Conservation (phyloP, 371 early-diverging fungal genomes). For the Mucor sp. region DNA sequence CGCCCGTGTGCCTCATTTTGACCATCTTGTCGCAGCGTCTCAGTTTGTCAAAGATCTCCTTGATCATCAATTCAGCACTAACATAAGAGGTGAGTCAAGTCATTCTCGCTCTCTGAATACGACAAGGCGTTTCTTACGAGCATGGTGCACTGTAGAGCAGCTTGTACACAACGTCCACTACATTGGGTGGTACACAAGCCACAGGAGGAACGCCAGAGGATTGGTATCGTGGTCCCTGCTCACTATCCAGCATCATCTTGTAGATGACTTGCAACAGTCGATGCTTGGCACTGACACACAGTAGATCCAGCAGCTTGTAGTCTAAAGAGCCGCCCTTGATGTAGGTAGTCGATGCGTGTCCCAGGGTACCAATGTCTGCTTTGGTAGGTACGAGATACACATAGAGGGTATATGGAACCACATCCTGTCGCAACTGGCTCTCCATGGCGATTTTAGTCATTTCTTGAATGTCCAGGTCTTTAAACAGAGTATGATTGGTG, state of each 20-base stretch:
- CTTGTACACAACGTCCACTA: constrained; percentile 77
- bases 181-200: constrained; percentile 77
- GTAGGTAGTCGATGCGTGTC: constrained; percentile 63
- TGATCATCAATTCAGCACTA: constrained; percentile 72
- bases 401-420: constrained; percentile 78
- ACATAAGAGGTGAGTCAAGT: not conserved
- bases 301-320: constrained; percentile 66
- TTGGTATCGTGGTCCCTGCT: constrained; percentile 66
- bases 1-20: constrained; percentile 38
- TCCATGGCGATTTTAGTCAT: constrained; percentile 73
- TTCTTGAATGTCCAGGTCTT: constrained; percentile 62
- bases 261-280: constrained; percentile 73
- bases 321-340: constrained; percentile 71
- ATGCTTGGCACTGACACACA: constrained; percentile 75
- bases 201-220: constrained; percentile 37
- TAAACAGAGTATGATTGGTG: constrained; percentile 56
- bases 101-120: not conserved
- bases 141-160: constrained; percentile 79
- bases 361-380: constrained; percentile 53
- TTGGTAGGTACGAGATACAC: constrained; percentile 72
- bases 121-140: constrained; percentile 56
- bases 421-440: constrained; percentile 69
- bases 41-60: constrained; percentile 75
- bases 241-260: constrained; percentile 82
- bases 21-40: constrained; percentile 68